Base-by-base conservation (phyloP, 2,329 filamentous ascomycete species). In the Colletotrichum camelliae region DNA sequence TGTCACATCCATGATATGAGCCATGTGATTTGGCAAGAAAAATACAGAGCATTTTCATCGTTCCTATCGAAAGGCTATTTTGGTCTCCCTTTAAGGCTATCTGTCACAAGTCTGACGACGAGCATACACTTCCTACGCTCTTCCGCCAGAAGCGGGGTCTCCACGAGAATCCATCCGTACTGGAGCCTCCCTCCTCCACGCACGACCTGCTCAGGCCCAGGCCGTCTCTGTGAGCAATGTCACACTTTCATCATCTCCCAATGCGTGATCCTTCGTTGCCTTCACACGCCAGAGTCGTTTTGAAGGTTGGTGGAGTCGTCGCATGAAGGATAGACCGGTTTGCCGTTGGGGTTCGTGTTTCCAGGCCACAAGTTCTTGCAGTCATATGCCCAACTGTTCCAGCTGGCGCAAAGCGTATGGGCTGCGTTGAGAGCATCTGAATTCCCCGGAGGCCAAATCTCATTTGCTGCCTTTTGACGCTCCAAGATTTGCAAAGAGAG, bases 351-450 rank as follows among this genome's bases (percentile, higher is more conserved):
- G 12, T 10, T 10, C 12, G 43, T 48, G n/a, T 21, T 48, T 21
- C 43, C 43, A 1, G n/a, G 43, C 43, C 43, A 48, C 43, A 48
- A 2, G 1, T 48, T 48, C n/a, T 2, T 48, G 10, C 43, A 48
- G 5, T 48, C 43, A 13, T 48, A 48, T 13, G 3, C 3, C 43
- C 43, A 48, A 4, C n/a, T 48, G 43, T 48, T 48, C 43, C 43
- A 48, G 1, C 3, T 48, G n/a, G 43, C 43, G 2, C 43, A 48
- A 0, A 48, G n/a, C 5, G 3, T 4, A 4, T 48, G 43, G 0
- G 43, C 43, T 21, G 0, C 3, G 7, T 48, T 5, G 0, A 48
- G 43, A 0, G 43, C 43, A 1, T 3, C 0, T 0, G 43, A 48
- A 0, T 48, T 12, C 2, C 43, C 43, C 2, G 43, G 5, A 10